These are phyloP conservation scores for Athelia psychrophila DNA, from an alignment of 1,284 basidiomycete genomes.

Conservation along the genomic window DNA sequence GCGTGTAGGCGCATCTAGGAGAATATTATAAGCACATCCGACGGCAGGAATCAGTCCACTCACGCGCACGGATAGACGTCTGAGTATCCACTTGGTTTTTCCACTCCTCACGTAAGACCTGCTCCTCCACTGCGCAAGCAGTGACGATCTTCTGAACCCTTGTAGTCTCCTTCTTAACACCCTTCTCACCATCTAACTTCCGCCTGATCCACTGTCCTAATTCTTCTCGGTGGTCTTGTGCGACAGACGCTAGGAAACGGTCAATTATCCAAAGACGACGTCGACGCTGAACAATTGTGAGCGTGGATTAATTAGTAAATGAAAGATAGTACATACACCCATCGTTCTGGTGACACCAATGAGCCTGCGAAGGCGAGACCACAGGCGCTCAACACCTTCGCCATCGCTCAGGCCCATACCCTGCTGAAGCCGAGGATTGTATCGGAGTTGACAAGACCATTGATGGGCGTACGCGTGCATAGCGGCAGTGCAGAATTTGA, in stretches of 20 bases:
- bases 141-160: background rate
- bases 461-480: conserved; percentile 19
- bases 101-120: conserved; percentile 8
- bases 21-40: background rate
- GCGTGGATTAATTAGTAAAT: background rate
- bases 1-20: conserved; percentile 12
- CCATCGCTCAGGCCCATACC: conserved; percentile 15
- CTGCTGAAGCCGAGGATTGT: conserved; percentile 9
- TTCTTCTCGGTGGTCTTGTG: conserved; percentile 5
- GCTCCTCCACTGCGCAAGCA: background rate
- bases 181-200: background rate
- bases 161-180: background rate
- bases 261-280: conserved; percentile 25
- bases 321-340: background rate
- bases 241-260: conserved; percentile 17
- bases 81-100: conserved; percentile 9
- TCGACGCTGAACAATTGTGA: conserved; percentile 15
- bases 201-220: conserved; percentile 20
- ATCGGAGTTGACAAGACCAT: conserved; percentile 17
- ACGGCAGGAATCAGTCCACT: conserved; percentile 1
- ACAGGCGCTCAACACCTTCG: conserved; percentile 15
- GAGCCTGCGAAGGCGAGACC: conserved; percentile 6
- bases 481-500: conserved; percentile 8
- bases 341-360: conserved; percentile 4
- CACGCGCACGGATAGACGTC: conserved; percentile 12